Base-by-base conservation (phyloP, 768 basidiomycete genomes). In the Kwoniella dejecticola region DNA sequence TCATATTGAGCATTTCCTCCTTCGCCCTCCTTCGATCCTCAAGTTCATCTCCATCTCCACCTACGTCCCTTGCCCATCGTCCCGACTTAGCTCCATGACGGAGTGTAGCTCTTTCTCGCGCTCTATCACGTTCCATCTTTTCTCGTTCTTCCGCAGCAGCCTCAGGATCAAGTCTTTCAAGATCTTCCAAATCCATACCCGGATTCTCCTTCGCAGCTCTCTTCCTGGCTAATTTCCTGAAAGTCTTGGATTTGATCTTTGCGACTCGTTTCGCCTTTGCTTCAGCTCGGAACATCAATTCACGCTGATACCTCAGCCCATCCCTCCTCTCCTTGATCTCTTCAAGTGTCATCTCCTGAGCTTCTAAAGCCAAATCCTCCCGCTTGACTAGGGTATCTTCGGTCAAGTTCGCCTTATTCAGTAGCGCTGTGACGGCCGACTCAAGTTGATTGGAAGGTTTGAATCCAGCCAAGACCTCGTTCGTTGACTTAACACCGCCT, bases 201-300 rank as follows among this genome's bases (percentile, higher is more conserved):
- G 76, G 79, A 2, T 63, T 81, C 15, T 87, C 79, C 63, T 85
- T 86, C 60, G 87, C 89, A 46, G 84, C 84, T 71, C 88, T 85
- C 74, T 89, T 92, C 76, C 90, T 84, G 72, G 87, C 87, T 47
- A 97, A 82, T 66, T 88, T 88, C 27, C 93, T 83, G 76, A 92
- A 98, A 1, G 90, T 86, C 80, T 92, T 95, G 77, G 89, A 91
- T 82, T 98, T 98, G 80, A 99, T 99, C 81, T 94, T 97, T 21
- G 88, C 85, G 17, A 95, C 83, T 17, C 94, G 86, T 73, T 89
- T 89, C 17, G 92, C 90, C 77, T 95, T 93, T 33, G 85, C 82
- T 69, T 97, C 95, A 0, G 91, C 91, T 4, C 94, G 87, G 81
- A 95, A 96, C 82, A 92, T 88, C 40, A 97, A 83, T 69, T 96